Conservation (phyloP, 2,329 filamentous ascomycete genomes). For the Arachnomyces sp. region DNA sequence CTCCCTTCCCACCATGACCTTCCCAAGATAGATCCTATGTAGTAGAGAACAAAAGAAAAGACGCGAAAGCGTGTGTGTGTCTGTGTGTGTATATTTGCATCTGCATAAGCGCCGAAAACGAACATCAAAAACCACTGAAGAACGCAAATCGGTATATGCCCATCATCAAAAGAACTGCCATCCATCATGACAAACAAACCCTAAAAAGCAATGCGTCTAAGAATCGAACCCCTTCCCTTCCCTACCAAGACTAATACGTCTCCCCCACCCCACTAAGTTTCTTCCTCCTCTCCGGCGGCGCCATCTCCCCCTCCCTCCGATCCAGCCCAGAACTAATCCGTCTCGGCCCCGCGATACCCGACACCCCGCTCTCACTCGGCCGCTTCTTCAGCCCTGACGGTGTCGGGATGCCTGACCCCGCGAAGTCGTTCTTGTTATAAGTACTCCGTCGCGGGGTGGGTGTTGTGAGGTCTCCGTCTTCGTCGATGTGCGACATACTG, state of each 20-base stretch:
- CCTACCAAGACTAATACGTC: slow-evolving; percentile 40
- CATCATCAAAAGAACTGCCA: slow-evolving; percentile 8
- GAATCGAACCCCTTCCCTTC: too few relatives aligned
- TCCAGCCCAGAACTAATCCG: slow-evolving; percentile 30
- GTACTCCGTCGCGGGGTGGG: slow-evolving; percentile 38
- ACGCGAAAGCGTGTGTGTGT: too few relatives aligned
- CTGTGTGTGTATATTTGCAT: too few relatives aligned
- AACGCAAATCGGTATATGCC: slow-evolving; percentile 7
- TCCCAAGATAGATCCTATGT: too few relatives aligned
- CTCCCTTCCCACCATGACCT: too few relatives aligned
- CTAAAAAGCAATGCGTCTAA: background rate
- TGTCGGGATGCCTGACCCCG: slow-evolving; percentile 41
- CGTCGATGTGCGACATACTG: slow-evolving; percentile 50
- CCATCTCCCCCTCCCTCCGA: slow-evolving; percentile 36
- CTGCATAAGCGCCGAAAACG: slow-evolving; percentile 6
- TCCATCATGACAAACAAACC: slow-evolving; percentile 3
- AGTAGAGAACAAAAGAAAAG: too few relatives aligned
- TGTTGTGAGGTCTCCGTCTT: slow-evolving; percentile 43
- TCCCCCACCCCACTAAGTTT: slow-evolving; percentile 49
- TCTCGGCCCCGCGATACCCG: slow-evolving; percentile 31
- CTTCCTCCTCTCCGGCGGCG: slow-evolving; percentile 39
- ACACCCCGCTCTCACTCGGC: slow-evolving; percentile 39
- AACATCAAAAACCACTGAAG: too few relatives aligned
- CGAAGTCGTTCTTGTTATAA: slow-evolving; percentile 30
- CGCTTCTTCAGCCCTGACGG: slow-evolving; percentile 43